A percentile compares a stretch with the other conserved stretches of the same genome.
Conservation (phyloP, 306 rosid genomes). For the Quercus engelmannii region DNA sequence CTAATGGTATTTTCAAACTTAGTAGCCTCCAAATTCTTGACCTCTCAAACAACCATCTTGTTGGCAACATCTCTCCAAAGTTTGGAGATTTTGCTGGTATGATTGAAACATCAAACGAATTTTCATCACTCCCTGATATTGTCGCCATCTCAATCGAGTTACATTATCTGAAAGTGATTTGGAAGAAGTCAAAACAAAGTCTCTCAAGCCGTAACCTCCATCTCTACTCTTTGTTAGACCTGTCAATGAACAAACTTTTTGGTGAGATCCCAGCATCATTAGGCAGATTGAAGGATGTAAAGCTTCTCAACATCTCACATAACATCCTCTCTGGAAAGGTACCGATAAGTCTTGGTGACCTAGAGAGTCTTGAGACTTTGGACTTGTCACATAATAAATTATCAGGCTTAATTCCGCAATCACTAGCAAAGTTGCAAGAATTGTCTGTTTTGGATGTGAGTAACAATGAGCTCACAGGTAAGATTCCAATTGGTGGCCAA, state of each 20-base stretch:
- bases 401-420: conserved; percentile 17
- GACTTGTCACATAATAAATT: conserved; percentile 27
- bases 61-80: neutral
- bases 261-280: conserved; percentile 20
- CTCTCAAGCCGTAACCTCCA: conserved; percentile 15
- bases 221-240: conserved; percentile 24
- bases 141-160: neutral
- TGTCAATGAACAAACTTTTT: conserved; percentile 16
- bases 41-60: conserved; percentile 20
- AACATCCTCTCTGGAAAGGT: conserved; percentile 24
- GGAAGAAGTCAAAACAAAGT: conserved; percentile 22
- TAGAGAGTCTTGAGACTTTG: conserved; percentile 28
- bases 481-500: conserved; percentile 25
- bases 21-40: conserved; percentile 21
- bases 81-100: conserved; percentile 15
- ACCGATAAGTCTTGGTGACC: conserved; percentile 24
- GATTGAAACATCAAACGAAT: conserved; percentile 8
- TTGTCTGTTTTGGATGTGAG: conserved; percentile 19
- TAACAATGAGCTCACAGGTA: conserved; percentile 19
- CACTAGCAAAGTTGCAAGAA: conserved; percentile 8
- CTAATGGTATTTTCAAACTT: neutral
- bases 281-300: conserved; percentile 19
- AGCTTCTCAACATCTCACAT: conserved; percentile 28
- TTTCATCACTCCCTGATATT: neutral
- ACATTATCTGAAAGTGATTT: conserved; percentile 16